Conservation (phyloP, 495 filamentous ascomycete species). For the Aspergillus funiculosus region DNA sequence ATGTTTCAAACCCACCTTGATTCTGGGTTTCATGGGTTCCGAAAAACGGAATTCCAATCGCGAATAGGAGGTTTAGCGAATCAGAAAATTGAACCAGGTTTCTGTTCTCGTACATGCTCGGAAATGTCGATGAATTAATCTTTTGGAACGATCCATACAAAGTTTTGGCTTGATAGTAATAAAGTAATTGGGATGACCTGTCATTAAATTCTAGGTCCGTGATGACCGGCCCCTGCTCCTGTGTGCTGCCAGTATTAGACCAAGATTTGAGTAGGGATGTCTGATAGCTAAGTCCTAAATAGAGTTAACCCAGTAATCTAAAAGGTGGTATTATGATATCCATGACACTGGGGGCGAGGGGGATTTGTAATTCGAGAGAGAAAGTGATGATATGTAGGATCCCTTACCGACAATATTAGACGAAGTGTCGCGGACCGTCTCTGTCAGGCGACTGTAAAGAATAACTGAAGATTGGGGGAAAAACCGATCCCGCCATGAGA, state of each 20-base stretch:
- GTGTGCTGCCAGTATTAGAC: neutral
- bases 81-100: conserved; percentile 26
- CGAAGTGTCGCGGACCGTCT: neutral
- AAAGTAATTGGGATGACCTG: conserved; percentile 32
- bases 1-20: conserved; percentile 14
- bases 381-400: neutral
- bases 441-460: conserved; percentile 25
- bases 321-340: too few species aligned
- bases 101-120: conserved; percentile 25
- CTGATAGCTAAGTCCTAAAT: conserved; percentile 16
- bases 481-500: conserved; percentile 37
- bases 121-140: conserved; percentile 14
- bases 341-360: too few species aligned
- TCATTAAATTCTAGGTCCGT: conserved; percentile 36
- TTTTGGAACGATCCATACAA: conserved; percentile 29
- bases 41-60: conserved; percentile 41
- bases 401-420: conserved; percentile 18
- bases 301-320: conserved; percentile 3
- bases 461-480: conserved; percentile 25
- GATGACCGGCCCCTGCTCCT: conserved; percentile 24
- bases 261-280: conserved; percentile 13
- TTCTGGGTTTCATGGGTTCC: conserved; percentile 26
- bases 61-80: conserved; percentile 29
- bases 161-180: conserved; percentile 26
- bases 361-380: too few species aligned